Evolutionary conservation across 768 basidiomycete species (phyloP), one percentile per base, ranked within the genome.

Genomic region (Podaxis sp.): DNA sequence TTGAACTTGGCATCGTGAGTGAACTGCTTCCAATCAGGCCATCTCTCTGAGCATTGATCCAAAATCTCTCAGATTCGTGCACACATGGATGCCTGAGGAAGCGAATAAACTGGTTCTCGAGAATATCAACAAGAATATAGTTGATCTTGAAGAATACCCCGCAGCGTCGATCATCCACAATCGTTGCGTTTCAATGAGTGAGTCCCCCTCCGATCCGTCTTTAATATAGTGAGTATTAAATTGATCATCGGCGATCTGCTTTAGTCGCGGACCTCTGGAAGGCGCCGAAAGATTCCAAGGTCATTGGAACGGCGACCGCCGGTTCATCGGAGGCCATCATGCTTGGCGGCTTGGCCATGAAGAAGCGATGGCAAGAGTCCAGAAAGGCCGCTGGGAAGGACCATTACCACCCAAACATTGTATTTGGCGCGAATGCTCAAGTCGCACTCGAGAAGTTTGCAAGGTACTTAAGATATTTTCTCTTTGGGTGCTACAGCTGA

Each of bases 141-240:
- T 87, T 36, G 87, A 88, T 73, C 75, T 81, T n/a, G 87, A 87
- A 68, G 87, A 88, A 70, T 88, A 89, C 68, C 86, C 87, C 2
- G 82, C 83, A 0, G 78, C 83, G 7, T 75, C 77, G 13, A 74
- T 78, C 46, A 81, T 87, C 63, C 83, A 86, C 68, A 80, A 81
- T 44, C 79, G 84, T 33, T 82, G 81, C 66, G 72, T 84, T 24
- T 84, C 82, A 24, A 86, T 87, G 83, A 69, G 82, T 81, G 63
- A 56, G 80, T 72, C 7, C 49, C 24, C n/a, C n/a, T 17, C 20
- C 17, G 7, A 46, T 17, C n/a, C n/a, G n/a, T 24, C 33, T 63
- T 28, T 20, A 37, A 22, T 24, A 48, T 20, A 38, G 56, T 11
- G 17, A 17, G 7, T 2, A 30, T 13, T 46, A 20, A 26, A 22